Base-by-base conservation (phyloP, 352 stramenopile genomes). In the Thraustochytrium sp. region DNA sequence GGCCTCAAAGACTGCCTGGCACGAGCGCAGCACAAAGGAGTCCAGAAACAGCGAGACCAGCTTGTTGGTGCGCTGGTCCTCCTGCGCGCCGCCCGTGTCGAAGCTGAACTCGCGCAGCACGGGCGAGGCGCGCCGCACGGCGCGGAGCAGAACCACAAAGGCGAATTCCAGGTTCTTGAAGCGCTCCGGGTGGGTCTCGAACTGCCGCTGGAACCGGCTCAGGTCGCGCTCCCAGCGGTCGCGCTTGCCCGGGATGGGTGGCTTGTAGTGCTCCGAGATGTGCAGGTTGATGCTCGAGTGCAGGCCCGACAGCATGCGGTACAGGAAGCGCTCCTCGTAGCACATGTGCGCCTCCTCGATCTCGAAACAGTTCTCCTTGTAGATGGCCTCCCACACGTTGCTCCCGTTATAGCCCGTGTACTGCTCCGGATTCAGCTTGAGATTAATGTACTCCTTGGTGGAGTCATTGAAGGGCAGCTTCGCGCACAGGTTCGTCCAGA, bases 151-250 rank as follows among this genome's bases (percentile, higher is more conserved):
- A 62, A 99, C 97, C 0, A 99, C 89, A 86, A 98, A 99, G 16
- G 94, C 92, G 86, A 99, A 99, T 85, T 99, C 98, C 40, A 99
- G 88, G 87, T 99, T 99, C 53, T 98, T 91, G 55, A 99, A 89
- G 26, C 97, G 90, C 54, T 99, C 95, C 26, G 31, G n/a, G 44
- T 63, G 29, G 16, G 18, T 38, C 36, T 42, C 68, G 2, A 85
- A 63, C 2, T 63, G 42, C n/a, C 48, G 29, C 36, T 72, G n/a
- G 40, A 85, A 85, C 26, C 61, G 59, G 13, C 9, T 53, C 26
- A 83, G 29, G 46, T 83, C 51, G 23, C 36, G 54, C 40, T 76
- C 74, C 74, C 74, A 83, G 1, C n/a, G 37, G 23, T 54, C 59
- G 18, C 55, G 51, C 38, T 54, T 59, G 1, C 55, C 74, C 9